Percentiles rank a stretch among this genome's conserved stretches.
These are phyloP conservation scores for Colletotrichum nymphaeae DNA, from an alignment of 2,329 filamentous ascomycete species.

Conservation along the genomic window DNA sequence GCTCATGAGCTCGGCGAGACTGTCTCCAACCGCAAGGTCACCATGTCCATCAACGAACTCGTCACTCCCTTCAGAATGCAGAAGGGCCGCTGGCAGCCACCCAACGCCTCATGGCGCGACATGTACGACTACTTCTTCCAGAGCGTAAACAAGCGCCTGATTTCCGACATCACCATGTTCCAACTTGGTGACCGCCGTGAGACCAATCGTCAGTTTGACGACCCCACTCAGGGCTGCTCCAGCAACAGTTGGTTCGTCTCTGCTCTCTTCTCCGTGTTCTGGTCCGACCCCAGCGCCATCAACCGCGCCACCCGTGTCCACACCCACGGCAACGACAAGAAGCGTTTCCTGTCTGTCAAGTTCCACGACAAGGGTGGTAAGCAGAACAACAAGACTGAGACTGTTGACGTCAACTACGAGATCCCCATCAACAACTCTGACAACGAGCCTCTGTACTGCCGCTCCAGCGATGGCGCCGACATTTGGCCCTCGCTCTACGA, in stretches of 20 bases:
- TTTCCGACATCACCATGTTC: conserved; percentile 46
- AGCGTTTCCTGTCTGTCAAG: conserved; percentile 45
- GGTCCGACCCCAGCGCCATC: conserved; percentile 54
- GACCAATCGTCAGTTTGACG: conserved; percentile 48
- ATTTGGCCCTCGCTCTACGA: conserved; percentile 59
- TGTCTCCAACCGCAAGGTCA: conserved; percentile 52
- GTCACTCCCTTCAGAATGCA: conserved; percentile 50
- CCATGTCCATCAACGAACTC: conserved; percentile 53
- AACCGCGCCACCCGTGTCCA: conserved; percentile 48
- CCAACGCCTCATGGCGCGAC: conserved; percentile 54
- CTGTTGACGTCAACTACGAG: conserved; percentile 55
- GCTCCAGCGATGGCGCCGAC: conserved; percentile 52
- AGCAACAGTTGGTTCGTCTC: conserved; percentile 57
- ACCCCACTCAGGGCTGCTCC: conserved; percentile 55
- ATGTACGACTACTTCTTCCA: conserved; percentile 50
- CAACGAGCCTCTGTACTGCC: conserved; percentile 55
- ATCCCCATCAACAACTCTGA: conserved; percentile 57
- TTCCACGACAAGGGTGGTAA: conserved; percentile 58
- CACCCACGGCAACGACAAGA: conserved; percentile 41
- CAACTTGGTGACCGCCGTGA: conserved; percentile 38
- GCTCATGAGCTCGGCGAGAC: conserved; percentile 48
- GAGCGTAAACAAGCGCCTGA: conserved; percentile 43
- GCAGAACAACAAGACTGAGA: conserved; percentile 51
- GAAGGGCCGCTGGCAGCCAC: conserved; percentile 49
- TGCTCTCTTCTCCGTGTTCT: conserved; percentile 57